phyloP scores from a whole-genome alignment of 2,329 filamentous ascomycete species.

The Cercospora sp. region DNA sequence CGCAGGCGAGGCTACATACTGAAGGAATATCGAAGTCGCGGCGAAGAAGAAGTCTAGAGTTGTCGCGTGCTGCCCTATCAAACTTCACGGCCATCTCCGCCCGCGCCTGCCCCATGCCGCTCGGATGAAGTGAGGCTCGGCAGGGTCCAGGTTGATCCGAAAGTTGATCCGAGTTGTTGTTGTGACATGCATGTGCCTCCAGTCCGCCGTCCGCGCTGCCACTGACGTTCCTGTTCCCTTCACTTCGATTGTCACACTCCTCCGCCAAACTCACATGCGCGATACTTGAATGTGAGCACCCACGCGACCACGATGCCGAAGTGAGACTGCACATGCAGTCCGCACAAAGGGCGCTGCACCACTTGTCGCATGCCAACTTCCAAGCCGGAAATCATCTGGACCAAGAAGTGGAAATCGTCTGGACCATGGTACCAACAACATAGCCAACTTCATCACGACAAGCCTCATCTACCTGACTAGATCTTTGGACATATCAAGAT shows the following conservation, averaged over 20 bases:
- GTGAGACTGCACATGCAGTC: slow-evolving; percentile 8
- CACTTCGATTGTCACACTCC: background rate
- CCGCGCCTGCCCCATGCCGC: background rate
- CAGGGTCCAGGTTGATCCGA: slow-evolving; percentile 3
- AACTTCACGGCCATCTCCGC: slow-evolving; percentile 6
- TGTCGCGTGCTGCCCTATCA: slow-evolving; percentile 18
- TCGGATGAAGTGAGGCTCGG: background rate
- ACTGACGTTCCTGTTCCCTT: background rate
- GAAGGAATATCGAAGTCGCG: slow-evolving; percentile 6
- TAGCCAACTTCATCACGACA: background rate
- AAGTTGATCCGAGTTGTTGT: background rate
- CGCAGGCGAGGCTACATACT: slow-evolving; percentile 14
- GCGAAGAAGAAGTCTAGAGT: slow-evolving; percentile 1
- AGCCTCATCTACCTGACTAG: background rate
- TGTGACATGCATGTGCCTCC: background rate
- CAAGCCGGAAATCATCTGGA: background rate
- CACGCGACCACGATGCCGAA: background rate
- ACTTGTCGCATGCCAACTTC: background rate
- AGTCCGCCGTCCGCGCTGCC: background rate
- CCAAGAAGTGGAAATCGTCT: background rate
- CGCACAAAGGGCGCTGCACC: background rate
- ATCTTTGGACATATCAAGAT: background rate
- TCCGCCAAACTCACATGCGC: background rate
- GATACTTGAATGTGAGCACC: background rate
- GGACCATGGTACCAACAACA: background rate